phyloP scores from a whole-genome alignment of 331 rosid genomes.

The Cydonia oblonga region DNA sequence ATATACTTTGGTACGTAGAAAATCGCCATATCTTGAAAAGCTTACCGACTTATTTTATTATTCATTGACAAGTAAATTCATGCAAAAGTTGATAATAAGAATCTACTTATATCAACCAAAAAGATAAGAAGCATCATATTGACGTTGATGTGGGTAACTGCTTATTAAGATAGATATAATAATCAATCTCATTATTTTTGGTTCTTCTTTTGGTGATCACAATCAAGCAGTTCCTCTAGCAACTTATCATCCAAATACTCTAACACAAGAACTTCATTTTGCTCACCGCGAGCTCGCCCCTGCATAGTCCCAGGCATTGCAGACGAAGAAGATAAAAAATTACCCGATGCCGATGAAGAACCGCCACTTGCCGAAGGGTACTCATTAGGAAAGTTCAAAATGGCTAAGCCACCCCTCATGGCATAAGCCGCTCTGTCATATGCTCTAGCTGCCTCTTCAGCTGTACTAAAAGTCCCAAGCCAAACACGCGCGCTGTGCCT shows the following conservation, averaged over 20 bases:
- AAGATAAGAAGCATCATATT: neutral
- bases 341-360: neutral
- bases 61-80: neutral
- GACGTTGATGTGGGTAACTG: neutral
- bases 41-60: neutral
- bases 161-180: neutral
- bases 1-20: neutral
- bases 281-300: neutral
- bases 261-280: constrained; percentile 58
- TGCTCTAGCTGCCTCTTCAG: constrained; percentile 93
- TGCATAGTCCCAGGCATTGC: neutral
- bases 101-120: neutral
- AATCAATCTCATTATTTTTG: neutral
- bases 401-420: constrained; percentile 82
- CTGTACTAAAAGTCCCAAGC: constrained; percentile 82
- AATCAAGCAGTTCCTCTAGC: constrained; percentile 78
- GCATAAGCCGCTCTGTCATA: constrained; percentile 78
- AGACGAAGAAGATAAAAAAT: constrained; percentile 14
- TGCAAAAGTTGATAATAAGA: constrained; percentile 1
- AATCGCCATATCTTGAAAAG: neutral
- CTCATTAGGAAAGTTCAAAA: constrained; percentile 73
- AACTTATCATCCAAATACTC: constrained; percentile 72
- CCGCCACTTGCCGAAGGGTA: constrained; percentile 19
- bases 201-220: constrained; percentile 31
- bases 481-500: constrained; percentile 67